Percentiles rank a stretch among this genome's conserved stretches.
Conservation (phyloP, 2,329 filamentous ascomycete species). For the Fusarium torulosum region DNA sequence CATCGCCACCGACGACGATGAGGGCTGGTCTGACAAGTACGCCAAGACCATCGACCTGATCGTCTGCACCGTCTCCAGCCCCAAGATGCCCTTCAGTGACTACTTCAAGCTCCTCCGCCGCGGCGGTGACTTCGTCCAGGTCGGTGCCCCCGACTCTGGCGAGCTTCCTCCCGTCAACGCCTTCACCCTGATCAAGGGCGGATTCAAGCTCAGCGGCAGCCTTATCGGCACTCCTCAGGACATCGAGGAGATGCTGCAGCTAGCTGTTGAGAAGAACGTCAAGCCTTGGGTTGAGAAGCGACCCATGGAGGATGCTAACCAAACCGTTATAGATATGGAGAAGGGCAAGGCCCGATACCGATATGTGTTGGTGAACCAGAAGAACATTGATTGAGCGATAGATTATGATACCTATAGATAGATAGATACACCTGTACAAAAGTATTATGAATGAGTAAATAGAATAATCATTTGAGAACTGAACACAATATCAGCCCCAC, state of each 20-base stretch:
- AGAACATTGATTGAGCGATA: slow-evolving; percentile 37
- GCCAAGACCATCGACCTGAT: slow-evolving; percentile 67
- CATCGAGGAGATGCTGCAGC: slow-evolving; percentile 70
- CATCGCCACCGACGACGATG: slow-evolving; percentile 59
- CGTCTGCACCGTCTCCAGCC: slow-evolving; percentile 66
- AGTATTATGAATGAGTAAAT: slow-evolving; percentile 22
- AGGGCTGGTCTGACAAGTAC: slow-evolving; percentile 66
- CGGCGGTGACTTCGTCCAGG: slow-evolving; percentile 73
- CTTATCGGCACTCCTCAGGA: slow-evolving; percentile 64
- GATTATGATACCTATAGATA: slow-evolving; percentile 9
- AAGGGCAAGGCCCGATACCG: slow-evolving; percentile 63
- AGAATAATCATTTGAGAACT: slow-evolving; percentile 11
- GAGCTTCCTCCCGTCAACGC: slow-evolving; percentile 44
- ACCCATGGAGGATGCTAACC: slow-evolving; percentile 67
- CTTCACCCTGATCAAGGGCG: slow-evolving; percentile 40
- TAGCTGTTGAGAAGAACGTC: slow-evolving; percentile 68
- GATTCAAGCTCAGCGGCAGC: slow-evolving; percentile 60
- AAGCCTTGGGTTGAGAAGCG: slow-evolving; percentile 68
- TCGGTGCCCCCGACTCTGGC: slow-evolving; percentile 57
- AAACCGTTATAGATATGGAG: slow-evolving; percentile 67
- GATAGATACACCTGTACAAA: slow-evolving; percentile 14
- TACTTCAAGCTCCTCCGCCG: slow-evolving; percentile 72
- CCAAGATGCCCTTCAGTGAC: slow-evolving; percentile 68
- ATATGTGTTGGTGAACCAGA: slow-evolving; percentile 61
- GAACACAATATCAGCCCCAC: not conserved